Evolutionary conservation across 805 yeast genomes (phyloP).

Genomic region (Candida suzukii): DNA sequence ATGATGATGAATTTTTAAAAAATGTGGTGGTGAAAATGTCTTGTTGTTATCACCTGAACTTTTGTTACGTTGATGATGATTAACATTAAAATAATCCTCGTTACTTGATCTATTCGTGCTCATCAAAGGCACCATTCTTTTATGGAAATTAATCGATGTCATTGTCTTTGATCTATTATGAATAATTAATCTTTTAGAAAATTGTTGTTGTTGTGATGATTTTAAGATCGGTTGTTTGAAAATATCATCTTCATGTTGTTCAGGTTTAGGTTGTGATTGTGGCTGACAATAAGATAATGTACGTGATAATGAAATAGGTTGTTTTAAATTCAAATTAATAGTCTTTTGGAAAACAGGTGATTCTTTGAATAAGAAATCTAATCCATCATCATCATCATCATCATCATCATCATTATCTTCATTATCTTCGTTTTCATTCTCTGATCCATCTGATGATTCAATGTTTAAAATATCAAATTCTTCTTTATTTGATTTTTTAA

Average conservation of each 20-base stretch:
- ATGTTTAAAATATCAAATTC: background rate
- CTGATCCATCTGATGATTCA: too few species aligned
- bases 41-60: too few species aligned
- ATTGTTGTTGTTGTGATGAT: constrained; percentile 3
- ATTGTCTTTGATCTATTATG: constrained; percentile 22
- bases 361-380: constrained; percentile 19
- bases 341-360: constrained; percentile 12
- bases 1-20: too few species aligned
- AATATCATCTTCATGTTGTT: background rate
- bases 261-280: too few species aligned
- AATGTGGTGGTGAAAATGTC: too few species aligned
- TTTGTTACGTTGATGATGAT: background rate
- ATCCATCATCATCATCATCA: constrained; percentile 4
- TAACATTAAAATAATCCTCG: too few species aligned
- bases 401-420: background rate
- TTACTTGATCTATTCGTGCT: background rate
- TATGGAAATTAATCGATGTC: background rate
- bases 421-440: background rate
- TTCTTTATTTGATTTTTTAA: too few species aligned
- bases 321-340: constrained; percentile 3
- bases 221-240: background rate
- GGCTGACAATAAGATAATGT: background rate
- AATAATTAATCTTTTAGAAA: constrained; percentile 5
- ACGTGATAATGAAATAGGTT: background rate
- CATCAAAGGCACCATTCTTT: background rate